Evolutionary conservation across 108 stramenopile species (phyloP).

Genomic region (Fragilariopsis cylindrus): DNA sequence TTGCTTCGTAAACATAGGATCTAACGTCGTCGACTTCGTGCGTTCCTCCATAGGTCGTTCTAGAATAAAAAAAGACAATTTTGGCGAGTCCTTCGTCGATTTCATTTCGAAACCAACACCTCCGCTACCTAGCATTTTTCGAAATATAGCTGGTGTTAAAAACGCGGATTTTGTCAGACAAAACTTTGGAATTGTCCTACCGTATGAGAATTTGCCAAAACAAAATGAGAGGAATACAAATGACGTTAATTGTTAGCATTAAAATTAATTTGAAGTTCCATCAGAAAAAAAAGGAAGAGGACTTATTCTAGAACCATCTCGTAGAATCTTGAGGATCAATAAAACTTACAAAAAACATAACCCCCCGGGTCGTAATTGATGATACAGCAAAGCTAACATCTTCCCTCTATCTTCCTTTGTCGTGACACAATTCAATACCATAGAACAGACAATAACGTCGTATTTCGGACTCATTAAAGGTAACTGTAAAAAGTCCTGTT

Average conservation of each 20-base stretch:
- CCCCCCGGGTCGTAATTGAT: conserved; percentile 78
- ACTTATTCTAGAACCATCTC: too few relatives aligned
- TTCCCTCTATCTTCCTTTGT: conserved; percentile 73
- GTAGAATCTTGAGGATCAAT: too few relatives aligned
- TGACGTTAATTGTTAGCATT: too few relatives aligned
- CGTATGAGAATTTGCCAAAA: too few relatives aligned
- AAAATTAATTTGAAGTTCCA: too few relatives aligned
- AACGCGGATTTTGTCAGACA: conserved; percentile 77
- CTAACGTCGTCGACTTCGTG: conserved; percentile 11
- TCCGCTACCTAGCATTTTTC: conserved; percentile 48
- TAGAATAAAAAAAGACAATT: conserved; percentile 79
- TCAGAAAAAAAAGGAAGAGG: too few relatives aligned
- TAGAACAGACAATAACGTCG: conserved; percentile 87
- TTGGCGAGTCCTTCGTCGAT: conserved; percentile 69
- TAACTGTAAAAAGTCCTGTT: conserved; percentile 83
- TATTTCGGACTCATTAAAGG: conserved; percentile 39
- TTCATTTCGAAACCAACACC: conserved; percentile 73
- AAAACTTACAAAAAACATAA: conserved; percentile 51
- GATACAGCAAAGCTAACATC: conserved; percentile 76
- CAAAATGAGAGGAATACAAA: too few relatives aligned
- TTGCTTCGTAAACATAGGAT: conserved; percentile 29
- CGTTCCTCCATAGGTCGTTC: conserved; percentile 40
- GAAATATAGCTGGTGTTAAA: conserved; percentile 54
- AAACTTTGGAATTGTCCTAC: conserved; percentile 60
- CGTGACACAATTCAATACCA: conserved; percentile 95